Evolutionary conservation across 2,329 filamentous ascomycete species (phyloP).

Genomic region (Alternaria hordeiaustralica): DNA sequence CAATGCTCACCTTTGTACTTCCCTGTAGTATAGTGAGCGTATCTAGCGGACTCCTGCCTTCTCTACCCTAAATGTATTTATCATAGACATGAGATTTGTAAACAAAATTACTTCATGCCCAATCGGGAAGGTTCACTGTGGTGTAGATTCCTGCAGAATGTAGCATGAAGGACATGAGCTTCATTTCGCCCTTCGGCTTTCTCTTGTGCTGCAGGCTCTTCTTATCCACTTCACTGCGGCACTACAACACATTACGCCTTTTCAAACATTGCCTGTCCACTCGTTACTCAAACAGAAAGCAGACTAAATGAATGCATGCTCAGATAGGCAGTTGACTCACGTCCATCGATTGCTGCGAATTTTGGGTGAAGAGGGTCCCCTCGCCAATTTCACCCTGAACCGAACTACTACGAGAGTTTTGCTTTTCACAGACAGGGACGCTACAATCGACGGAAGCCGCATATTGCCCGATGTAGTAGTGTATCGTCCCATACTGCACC

Average conservation of each 20-base stretch:
- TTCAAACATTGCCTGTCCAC: not conserved
- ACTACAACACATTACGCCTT: not conserved
- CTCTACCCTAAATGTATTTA: too few relatives aligned
- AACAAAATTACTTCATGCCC: not conserved
- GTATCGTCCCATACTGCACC: not conserved
- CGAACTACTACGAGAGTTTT: not conserved
- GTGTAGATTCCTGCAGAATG: not conserved
- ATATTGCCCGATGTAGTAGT: not conserved
- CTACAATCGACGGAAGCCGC: not conserved
- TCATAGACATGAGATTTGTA: not conserved
- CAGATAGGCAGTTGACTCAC: not conserved
- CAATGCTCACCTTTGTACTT: not conserved
- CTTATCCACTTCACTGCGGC: not conserved
- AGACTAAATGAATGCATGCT: not conserved
- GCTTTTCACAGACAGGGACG: not conserved
- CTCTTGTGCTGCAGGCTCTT: not conserved
- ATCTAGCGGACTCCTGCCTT: not conserved
- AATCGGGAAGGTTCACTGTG: not conserved
- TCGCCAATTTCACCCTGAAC: not conserved
- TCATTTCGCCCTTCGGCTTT: not conserved
- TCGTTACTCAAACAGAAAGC: not conserved
- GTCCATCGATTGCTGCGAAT: not conserved
- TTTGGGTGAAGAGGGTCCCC: not conserved
- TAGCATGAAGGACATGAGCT: not conserved
- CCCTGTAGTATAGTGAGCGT: not conserved